Conservation (phyloP, 192 early-diverging fungal species). For the Chytriomyces sp. region DNA sequence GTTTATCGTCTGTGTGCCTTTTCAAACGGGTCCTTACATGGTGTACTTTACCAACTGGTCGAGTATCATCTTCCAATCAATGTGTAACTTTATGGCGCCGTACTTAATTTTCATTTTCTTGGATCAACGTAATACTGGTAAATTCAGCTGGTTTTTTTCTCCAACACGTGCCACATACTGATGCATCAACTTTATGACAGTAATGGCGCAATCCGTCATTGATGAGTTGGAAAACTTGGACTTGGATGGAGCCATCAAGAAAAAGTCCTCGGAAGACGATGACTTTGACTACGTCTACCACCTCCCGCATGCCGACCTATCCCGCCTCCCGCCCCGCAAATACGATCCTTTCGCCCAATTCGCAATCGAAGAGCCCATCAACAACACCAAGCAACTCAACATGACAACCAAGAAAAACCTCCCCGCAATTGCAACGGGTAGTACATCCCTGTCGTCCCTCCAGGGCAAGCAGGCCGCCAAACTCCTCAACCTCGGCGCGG, state of each 20-base stretch:
- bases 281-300: conserved; percentile 61
- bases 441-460: neutral
- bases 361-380: conserved; percentile 18
- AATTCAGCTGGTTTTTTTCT: neutral
- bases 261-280: conserved; percentile 43
- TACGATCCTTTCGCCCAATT: conserved; percentile 44
- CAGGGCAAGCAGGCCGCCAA: conserved; percentile 28
- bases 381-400: conserved; percentile 21
- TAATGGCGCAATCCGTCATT: conserved; percentile 53
- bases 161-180: neutral
- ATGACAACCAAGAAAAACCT: conserved; percentile 12
- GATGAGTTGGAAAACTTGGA: conserved; percentile 56
- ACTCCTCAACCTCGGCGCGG: conserved; percentile 22
- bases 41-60: conserved; percentile 63
- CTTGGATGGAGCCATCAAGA: conserved; percentile 45
- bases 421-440: conserved; percentile 10
- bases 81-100: conserved; percentile 69
- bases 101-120: conserved; percentile 69
- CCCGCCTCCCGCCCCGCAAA: conserved; percentile 30
- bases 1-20: conserved; percentile 64
- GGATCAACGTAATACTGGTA: conserved; percentile 44
- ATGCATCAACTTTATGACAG: conserved; percentile 15
- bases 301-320: conserved; percentile 47
- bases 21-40: conserved; percentile 66
- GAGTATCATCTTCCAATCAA: conserved; percentile 65